Conservation (phyloP, 192 early-diverging fungal genomes). For the Oehlia diaphana region DNA sequence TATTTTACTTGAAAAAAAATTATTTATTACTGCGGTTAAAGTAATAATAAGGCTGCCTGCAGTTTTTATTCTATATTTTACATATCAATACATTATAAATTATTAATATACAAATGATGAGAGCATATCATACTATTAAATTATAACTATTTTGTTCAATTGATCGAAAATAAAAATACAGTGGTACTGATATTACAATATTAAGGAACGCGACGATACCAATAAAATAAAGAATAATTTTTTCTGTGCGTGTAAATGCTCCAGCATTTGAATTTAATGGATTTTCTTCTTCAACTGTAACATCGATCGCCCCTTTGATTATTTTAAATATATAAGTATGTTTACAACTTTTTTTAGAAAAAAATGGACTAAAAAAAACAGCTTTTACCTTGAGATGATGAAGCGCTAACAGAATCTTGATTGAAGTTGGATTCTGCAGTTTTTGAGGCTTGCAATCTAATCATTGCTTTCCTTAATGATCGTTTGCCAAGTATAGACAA, state of each 20-base stretch:
- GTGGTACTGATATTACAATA: constrained; percentile 37
- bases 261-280: constrained; percentile 14
- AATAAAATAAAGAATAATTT: constrained; percentile 37
- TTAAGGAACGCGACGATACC: constrained; percentile 33
- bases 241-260: constrained; percentile 40
- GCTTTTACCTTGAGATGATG: neutral
- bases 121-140: neutral
- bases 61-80: neutral
- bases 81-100: neutral
- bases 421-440: constrained; percentile 30
- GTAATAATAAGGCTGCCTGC: no score
- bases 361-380: constrained; percentile 19
- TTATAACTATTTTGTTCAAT: neutral
- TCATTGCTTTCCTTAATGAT: constrained; percentile 43
- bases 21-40: no score
- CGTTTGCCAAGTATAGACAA: constrained; percentile 46
- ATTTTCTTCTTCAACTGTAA: constrained; percentile 24
- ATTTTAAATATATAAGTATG: neutral
- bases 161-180: constrained; percentile 39
- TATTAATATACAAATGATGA: neutral
- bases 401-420: neutral
- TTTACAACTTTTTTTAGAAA: constrained; percentile 19
- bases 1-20: no score
- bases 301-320: neutral
- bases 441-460: constrained; percentile 31